phyloP scores from a whole-genome alignment of 2,329 filamentous ascomycete species.

The Epicoccum nigrum region DNA sequence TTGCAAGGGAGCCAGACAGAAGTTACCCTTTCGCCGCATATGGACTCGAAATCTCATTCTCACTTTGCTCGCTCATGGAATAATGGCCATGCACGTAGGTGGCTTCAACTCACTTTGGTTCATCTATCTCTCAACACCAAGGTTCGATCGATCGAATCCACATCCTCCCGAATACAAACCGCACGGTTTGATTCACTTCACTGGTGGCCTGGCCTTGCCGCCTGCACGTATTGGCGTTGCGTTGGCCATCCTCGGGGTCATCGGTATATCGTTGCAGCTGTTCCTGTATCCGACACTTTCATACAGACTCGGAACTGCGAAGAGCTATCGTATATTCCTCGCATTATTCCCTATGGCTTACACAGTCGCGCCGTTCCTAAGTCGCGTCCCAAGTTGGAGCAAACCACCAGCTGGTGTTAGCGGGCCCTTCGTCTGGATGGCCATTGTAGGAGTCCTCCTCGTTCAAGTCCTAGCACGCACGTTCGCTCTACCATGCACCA shows the following conservation, averaged over 20 bases:
- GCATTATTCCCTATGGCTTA: constrained; percentile 55
- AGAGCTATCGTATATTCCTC: constrained; percentile 51
- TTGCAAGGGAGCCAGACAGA: constrained; percentile 27
- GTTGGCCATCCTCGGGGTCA: constrained; percentile 55
- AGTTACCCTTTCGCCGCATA: constrained; percentile 54
- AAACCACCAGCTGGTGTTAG: constrained; percentile 49
- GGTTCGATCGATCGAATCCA: constrained; percentile 47
- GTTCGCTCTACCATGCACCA: constrained; percentile 62
- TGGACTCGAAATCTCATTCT: constrained; percentile 55
- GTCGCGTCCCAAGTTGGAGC: constrained; percentile 49
- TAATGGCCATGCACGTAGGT: constrained; percentile 56
- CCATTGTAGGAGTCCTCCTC: constrained; percentile 49
- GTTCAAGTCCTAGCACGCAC: constrained; percentile 56
- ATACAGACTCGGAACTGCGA: constrained; percentile 50
- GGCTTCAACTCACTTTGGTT: constrained; percentile 59
- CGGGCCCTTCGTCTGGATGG: constrained; percentile 51
- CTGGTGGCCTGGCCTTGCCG: constrained; percentile 56
- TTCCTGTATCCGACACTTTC: constrained; percentile 53
- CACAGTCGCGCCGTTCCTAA: constrained; percentile 52
- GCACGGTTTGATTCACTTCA: constrained; percentile 53
- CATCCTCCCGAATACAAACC: constrained; percentile 43
- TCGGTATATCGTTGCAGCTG: constrained; percentile 55
- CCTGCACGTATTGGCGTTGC: constrained; percentile 56
- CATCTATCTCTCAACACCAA: constrained; percentile 56
- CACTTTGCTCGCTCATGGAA: constrained; percentile 52